These are phyloP conservation scores for Bifiguratus adelaidae DNA, from an alignment of 192 early-diverging fungal genomes.

Conservation along the genomic window DNA sequence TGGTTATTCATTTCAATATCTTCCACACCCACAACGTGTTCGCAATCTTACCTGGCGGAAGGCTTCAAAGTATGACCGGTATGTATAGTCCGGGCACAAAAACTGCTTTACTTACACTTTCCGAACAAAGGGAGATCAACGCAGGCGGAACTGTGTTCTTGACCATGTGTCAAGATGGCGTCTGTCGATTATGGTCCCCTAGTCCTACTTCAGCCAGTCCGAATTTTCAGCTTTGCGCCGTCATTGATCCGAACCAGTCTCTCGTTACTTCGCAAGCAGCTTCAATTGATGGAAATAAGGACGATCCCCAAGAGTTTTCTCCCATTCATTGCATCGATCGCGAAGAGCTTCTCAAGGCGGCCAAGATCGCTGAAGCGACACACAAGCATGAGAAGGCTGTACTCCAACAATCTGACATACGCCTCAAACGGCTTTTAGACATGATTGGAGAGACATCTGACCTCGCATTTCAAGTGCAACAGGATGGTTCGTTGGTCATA, in stretches of 20 bases:
- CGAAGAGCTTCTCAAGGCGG: slow-evolving; percentile 34
- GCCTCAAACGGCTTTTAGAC: slow-evolving; percentile 39
- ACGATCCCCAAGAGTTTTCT: slow-evolving; percentile 19
- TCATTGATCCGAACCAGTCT: slow-evolving; percentile 56
- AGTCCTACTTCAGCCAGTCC: slow-evolving; percentile 31
- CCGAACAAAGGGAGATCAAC: neutral
- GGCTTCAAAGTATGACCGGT: slow-evolving; percentile 16
- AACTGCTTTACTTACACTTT: neutral
- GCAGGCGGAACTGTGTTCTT: slow-evolving; percentile 29
- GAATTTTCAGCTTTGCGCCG: slow-evolving; percentile 52
- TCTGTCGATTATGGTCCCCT: slow-evolving; percentile 62
- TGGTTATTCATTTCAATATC: slow-evolving; percentile 20
- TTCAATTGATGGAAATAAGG: neutral
- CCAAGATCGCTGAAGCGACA: slow-evolving; percentile 14
- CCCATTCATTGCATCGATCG: slow-evolving; percentile 50
- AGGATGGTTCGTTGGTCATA: slow-evolving; percentile 59
- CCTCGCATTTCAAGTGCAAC: slow-evolving; percentile 58
- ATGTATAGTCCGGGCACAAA: neutral
- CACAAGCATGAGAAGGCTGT: slow-evolving; percentile 15
- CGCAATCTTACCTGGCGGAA: slow-evolving; percentile 56
- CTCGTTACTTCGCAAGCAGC: slow-evolving; percentile 23
- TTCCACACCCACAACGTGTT: slow-evolving; percentile 54
- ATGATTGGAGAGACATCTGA: slow-evolving; percentile 63
- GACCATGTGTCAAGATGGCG: slow-evolving; percentile 57
- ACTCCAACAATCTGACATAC: slow-evolving; percentile 22